Evolutionary conservation across 2,329 filamentous ascomycete genomes (phyloP).

Genomic region (Rutstroemia sydowiana): DNA sequence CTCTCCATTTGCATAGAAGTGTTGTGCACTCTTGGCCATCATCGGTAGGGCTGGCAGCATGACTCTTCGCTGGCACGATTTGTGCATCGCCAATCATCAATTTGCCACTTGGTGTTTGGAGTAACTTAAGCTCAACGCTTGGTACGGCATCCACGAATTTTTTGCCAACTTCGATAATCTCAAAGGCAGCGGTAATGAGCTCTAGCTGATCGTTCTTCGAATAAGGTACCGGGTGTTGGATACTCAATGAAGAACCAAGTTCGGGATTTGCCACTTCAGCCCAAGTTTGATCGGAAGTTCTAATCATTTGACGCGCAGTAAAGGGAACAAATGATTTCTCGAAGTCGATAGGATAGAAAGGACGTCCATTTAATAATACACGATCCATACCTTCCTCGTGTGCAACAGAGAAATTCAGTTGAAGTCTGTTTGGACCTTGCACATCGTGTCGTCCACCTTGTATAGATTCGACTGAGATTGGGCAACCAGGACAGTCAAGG

Average conservation of each 20-base stretch:
- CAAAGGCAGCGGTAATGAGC: conserved; percentile 46
- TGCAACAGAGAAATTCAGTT: conserved; percentile 48
- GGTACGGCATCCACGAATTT: conserved; percentile 48
- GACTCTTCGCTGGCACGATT: conserved; percentile 19
- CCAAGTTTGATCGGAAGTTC: conserved; percentile 26
- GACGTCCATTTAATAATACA: conserved; percentile 52
- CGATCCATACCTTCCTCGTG: conserved; percentile 36
- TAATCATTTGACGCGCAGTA: conserved; percentile 39
- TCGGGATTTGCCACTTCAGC: conserved; percentile 22
- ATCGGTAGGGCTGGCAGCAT: conserved; percentile 22
- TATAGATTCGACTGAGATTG: conserved; percentile 32
- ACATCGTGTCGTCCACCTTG: conserved; percentile 23
- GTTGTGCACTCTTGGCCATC: conserved; percentile 35
- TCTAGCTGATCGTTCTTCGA: conserved; percentile 45
- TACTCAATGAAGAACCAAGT: conserved; percentile 24
- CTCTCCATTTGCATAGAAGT: conserved; percentile 49
- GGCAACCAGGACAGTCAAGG: conserved; percentile 48
- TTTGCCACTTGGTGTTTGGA: conserved; percentile 49
- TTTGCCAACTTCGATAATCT: conserved; percentile 53
- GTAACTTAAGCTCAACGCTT: conserved; percentile 50
- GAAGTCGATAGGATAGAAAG: conserved; percentile 45
- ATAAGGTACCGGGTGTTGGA: conserved; percentile 35
- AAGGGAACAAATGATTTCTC: conserved; percentile 37
- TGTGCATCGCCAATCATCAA: conserved; percentile 47
- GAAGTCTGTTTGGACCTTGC: conserved; percentile 31